These are phyloP conservation scores for Phialophora expanda DNA, from an alignment of 2,329 filamentous ascomycete genomes.

Conservation along the genomic window DNA sequence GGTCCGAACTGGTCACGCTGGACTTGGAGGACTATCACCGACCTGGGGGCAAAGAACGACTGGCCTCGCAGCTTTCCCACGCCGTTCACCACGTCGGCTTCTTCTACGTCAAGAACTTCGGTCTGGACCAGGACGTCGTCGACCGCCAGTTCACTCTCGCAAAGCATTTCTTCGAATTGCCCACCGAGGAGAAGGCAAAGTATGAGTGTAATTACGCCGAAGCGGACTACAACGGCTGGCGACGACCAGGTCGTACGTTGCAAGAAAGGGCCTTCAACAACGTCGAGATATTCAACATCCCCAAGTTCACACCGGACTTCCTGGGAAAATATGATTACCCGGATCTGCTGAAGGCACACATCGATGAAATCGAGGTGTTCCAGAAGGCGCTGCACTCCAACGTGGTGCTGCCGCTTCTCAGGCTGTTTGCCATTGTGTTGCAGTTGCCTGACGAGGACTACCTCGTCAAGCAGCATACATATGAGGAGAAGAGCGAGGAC, in stretches of 20 bases:
- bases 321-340: conserved; percentile 51
- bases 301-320: conserved; percentile 59
- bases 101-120: conserved; percentile 68
- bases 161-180: conserved; percentile 56
- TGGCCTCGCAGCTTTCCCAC: conserved; percentile 60
- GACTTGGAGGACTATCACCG: conserved; percentile 60
- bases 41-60: conserved; percentile 58
- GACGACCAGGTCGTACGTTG: conserved; percentile 50
- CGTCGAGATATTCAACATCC: conserved; percentile 64
- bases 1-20: conserved; percentile 64
- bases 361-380: conserved; percentile 62
- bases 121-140: conserved; percentile 61
- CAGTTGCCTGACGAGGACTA: conserved; percentile 64
- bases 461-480: conserved; percentile 62
- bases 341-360: conserved; percentile 54
- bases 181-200: conserved; percentile 63
- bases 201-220: conserved; percentile 57
- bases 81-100: conserved; percentile 60
- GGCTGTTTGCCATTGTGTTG: conserved; percentile 64
- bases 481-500: conserved; percentile 62
- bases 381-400: conserved; percentile 58
- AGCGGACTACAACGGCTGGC: conserved; percentile 63
- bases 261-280: conserved; percentile 52
- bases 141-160: conserved; percentile 65
- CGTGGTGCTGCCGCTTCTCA: conserved; percentile 60